These are phyloP conservation scores for Trichoderma guizhouense DNA, from an alignment of 2,329 filamentous ascomycete genomes.

Conservation along the genomic window DNA sequence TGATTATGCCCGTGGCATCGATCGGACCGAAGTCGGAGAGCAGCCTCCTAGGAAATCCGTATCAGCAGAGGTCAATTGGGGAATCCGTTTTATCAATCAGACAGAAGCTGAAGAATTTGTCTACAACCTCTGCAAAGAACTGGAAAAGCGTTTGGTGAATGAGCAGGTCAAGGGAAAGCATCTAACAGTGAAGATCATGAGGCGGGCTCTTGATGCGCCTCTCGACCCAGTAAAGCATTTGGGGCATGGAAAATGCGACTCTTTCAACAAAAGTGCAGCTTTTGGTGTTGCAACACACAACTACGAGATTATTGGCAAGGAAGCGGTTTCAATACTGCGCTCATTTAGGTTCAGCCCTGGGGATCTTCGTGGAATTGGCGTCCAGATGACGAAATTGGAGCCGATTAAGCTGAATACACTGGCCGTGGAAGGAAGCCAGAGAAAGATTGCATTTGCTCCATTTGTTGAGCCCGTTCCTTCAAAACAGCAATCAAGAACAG, in stretches of 20 bases:
- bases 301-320: slow-evolving; percentile 67
- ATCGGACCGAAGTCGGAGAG: slow-evolving; percentile 79
- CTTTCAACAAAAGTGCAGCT: slow-evolving; percentile 80
- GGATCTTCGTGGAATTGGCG: slow-evolving; percentile 85
- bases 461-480: slow-evolving; percentile 39
- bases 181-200: slow-evolving; percentile 93
- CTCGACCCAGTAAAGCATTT: slow-evolving; percentile 90
- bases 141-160: slow-evolving; percentile 75
- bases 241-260: slow-evolving; percentile 92
- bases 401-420: slow-evolving; percentile 60
- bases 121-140: slow-evolving; percentile 75
- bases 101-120: slow-evolving; percentile 93
- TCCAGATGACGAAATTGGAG: slow-evolving; percentile 92
- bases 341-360: slow-evolving; percentile 83
- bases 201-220: slow-evolving; percentile 78
- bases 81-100: slow-evolving; percentile 88
- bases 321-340: slow-evolving; percentile 79
- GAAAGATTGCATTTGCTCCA: slow-evolving; percentile 67
- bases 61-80: slow-evolving; percentile 97
- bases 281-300: slow-evolving; percentile 84
- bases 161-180: slow-evolving; percentile 85
- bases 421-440: slow-evolving; percentile 72
- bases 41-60: slow-evolving; percentile 87
- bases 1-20: slow-evolving; percentile 87
- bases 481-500: slow-evolving; percentile 40